Conservation (phyloP, 2,329 filamentous ascomycete species). For the Mariannaea sp. region DNA sequence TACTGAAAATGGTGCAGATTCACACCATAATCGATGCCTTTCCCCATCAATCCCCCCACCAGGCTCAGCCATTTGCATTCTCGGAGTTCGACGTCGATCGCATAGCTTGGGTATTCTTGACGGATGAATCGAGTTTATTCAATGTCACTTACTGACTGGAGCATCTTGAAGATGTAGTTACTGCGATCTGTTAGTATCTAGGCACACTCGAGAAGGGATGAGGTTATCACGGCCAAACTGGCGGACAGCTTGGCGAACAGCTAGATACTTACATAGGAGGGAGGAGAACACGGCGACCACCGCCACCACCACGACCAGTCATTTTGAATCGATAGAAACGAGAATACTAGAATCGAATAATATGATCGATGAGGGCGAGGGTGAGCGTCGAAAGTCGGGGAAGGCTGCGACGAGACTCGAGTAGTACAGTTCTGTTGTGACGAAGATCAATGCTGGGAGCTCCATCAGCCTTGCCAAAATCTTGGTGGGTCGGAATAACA, state of each 20-base stretch:
- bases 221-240: slow-evolving; percentile 24
- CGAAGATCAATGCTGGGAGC: slow-evolving; percentile 35
- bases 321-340: slow-evolving; percentile 42
- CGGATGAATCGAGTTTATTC: neutral
- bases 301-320: slow-evolving; percentile 64
- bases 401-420: slow-evolving; percentile 20
- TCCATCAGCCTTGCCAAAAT: slow-evolving; percentile 32
- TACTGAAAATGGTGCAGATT: neutral
- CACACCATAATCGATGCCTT: neutral
- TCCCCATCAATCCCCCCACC: neutral
- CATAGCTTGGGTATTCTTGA: slow-evolving; percentile 6
- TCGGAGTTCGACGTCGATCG: slow-evolving; percentile 26
- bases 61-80: slow-evolving; percentile 12
- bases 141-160: slow-evolving; percentile 59
- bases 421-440: slow-evolving; percentile 33
- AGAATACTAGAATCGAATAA: neutral
- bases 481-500: slow-evolving; percentile 26
- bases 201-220: neutral
- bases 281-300: slow-evolving; percentile 63
- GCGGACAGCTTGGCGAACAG: no score
- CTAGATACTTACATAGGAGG: slow-evolving; percentile 55
- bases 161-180: slow-evolving; percentile 71
- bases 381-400: slow-evolving; percentile 2
- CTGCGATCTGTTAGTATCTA: slow-evolving; percentile 38
- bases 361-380: slow-evolving; percentile 5